Percentiles rank a stretch among this genome's conserved stretches.
Evolutionary conservation across 495 filamentous ascomycete genomes (phyloP).

Genomic region (Daldinia concentrica): DNA sequence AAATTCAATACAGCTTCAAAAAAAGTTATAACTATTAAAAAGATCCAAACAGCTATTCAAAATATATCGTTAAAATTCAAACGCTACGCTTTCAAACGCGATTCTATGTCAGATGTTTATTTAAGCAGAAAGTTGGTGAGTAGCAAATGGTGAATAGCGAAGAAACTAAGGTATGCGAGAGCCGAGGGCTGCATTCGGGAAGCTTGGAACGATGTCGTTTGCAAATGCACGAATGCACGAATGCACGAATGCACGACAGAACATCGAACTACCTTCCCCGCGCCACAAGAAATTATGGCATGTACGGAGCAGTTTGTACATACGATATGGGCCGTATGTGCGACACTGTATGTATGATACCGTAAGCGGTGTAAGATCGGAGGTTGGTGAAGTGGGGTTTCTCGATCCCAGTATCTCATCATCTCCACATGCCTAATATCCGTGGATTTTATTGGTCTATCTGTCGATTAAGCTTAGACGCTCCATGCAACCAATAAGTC

Average conservation of each 20-base stretch:
- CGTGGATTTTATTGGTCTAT: background rate
- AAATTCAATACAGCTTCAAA: background rate
- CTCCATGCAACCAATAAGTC: background rate
- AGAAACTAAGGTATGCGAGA: conserved; percentile 23
- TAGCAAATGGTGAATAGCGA: background rate
- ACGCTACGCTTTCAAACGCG: background rate
- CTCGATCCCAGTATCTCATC: background rate
- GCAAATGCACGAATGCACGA: conserved; percentile 15
- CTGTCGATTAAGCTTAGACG: background rate
- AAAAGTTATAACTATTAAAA: conserved; percentile 12
- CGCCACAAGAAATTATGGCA: conserved; percentile 10
- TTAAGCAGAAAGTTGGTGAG: background rate
- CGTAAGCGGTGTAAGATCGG: background rate
- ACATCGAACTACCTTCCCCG: conserved; percentile 4
- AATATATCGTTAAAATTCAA: background rate
- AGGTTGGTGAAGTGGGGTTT: conserved; percentile 1
- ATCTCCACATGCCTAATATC: background rate
- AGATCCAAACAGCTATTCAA: background rate
- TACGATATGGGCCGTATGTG: conserved; percentile 3
- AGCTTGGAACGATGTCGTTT: conserved; percentile 28
- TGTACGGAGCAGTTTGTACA: background rate
- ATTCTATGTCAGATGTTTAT: background rate
- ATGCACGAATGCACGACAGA: conserved; percentile 19
- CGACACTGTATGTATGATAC: conserved; percentile 1
- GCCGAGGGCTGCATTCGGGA: conserved; percentile 23